Evolutionary conservation across 2,329 filamentous ascomycete species (phyloP).

Genomic region (Penicillium sp.): DNA sequence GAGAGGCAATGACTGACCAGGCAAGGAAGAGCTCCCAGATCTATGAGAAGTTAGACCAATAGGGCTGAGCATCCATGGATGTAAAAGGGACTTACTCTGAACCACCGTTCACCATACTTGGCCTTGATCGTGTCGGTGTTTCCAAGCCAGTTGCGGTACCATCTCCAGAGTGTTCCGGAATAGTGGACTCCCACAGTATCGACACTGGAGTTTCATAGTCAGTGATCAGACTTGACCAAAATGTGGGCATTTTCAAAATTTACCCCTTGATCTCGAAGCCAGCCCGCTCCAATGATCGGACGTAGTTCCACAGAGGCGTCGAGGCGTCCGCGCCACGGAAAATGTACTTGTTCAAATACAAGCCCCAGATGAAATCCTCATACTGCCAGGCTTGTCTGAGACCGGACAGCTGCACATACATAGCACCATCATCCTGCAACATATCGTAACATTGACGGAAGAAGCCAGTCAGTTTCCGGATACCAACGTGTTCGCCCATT

Average conservation of each 20-base stretch:
- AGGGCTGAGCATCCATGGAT: background rate
- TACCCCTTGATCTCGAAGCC: slow-evolving; percentile 77
- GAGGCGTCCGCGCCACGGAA: slow-evolving; percentile 91
- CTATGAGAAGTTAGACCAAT: slow-evolving; percentile 39
- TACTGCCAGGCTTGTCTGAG: slow-evolving; percentile 88
- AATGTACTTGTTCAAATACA: slow-evolving; percentile 96
- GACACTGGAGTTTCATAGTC: slow-evolving; percentile 41
- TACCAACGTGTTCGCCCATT: slow-evolving; percentile 92
- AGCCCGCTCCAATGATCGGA: slow-evolving; percentile 74
- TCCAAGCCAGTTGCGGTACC: slow-evolving; percentile 91
- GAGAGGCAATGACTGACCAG: slow-evolving; percentile 73
- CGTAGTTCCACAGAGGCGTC: slow-evolving; percentile 77
- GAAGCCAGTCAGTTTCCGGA: slow-evolving; percentile 75
- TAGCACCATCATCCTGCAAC: slow-evolving; percentile 85
- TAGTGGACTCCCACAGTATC: slow-evolving; percentile 92
- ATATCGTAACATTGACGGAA: slow-evolving; percentile 80
- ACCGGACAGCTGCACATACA: slow-evolving; percentile 87
- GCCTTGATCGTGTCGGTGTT: slow-evolving; percentile 81
- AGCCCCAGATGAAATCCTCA: slow-evolving; percentile 87
- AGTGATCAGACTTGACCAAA: background rate
- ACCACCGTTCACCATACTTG: slow-evolving; percentile 88
- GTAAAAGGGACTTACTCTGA: slow-evolving; percentile 65
- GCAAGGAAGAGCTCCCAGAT: slow-evolving; percentile 84
- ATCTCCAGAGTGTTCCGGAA: slow-evolving; percentile 85
- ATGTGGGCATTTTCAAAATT: slow-evolving; percentile 2